Conservation (phyloP, 306 rosid species). For the Purshia tridentata region DNA sequence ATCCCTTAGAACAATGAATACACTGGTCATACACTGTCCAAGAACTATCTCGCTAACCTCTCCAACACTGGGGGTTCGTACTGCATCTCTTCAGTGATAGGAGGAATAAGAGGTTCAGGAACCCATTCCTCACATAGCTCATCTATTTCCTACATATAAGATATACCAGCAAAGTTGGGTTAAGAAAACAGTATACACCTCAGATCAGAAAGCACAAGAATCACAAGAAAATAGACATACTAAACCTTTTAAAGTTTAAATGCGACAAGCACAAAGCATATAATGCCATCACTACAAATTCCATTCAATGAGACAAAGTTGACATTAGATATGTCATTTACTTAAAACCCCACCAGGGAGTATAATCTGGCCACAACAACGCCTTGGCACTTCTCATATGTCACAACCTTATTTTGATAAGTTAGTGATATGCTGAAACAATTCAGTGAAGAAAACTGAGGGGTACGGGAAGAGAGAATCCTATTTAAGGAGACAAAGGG, state of each 20-base stretch:
- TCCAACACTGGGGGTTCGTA: constrained; percentile 86
- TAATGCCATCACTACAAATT: not conserved
- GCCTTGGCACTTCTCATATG: not conserved
- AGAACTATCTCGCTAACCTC: constrained; percentile 65
- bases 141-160: constrained; percentile 70
- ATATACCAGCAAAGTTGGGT: constrained; percentile 7
- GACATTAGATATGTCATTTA: not conserved
- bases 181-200: constrained; percentile 3
- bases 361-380: not conserved
- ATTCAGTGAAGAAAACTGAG: not conserved
- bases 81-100: constrained; percentile 60
- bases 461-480: not conserved
- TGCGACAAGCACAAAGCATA: not conserved
- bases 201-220: not conserved
- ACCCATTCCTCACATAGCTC: constrained; percentile 95
- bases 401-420: not conserved
- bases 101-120: constrained; percentile 92
- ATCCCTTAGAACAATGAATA: constrained; percentile 5
- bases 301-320: not conserved
- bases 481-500: not conserved
- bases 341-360: not conserved
- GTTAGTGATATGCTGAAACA: not conserved
- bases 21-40: not conserved
- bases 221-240: not conserved
- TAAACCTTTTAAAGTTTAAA: not conserved